Base-by-base conservation (phyloP, 108 stramenopile genomes). In the Pseudonitzschia multiseries region DNA sequence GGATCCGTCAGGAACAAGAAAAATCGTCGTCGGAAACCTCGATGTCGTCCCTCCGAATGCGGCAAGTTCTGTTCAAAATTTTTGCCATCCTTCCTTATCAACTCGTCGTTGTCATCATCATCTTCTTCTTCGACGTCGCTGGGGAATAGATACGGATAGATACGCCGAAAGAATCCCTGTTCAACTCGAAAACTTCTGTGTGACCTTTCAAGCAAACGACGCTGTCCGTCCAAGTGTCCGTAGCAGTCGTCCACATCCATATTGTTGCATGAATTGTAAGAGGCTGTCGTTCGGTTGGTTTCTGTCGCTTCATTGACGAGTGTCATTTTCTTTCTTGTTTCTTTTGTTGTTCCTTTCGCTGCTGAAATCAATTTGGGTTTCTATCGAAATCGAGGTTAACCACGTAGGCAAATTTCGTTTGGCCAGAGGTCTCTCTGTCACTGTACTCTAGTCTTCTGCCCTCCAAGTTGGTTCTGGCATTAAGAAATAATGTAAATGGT, bases 1-100 rank as follows among this genome's bases (percentile, higher is more conserved):
- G 90, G 90, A 51, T 91, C 87, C 24, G 90, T 87, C 62, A 91
- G 41, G 6, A 88, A 50, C 41, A 91, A 66, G 53, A 86, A 87
- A 15, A 87, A 44, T 4, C 79, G 77, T 57, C 87, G 83, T 72
- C 83, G 56, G 69, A 43, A 68, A 27, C 40, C 42, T 71, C 61
- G 32, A 60, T 48, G 43, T 0, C 44, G 17, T 67, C 66, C n/a
- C 21, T 67, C 42, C 8, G 66, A 65, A 42, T 65, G 20, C 12
- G 33, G 4, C 29, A 14, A 15, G 27, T 9, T 6, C 10, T 27
- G 29, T 20, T 29, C 61, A 22, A 6, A 15, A 9, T 22, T 27
- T 8, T 48, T 14, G 46, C 12, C 1, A 10, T 14, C 18, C 18
- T 48, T 48, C 9, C 4, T 48, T 48, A 36, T 48, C 2, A 41